Conservation (phyloP, 768 basidiomycete species). For the Postia placenta region DNA sequence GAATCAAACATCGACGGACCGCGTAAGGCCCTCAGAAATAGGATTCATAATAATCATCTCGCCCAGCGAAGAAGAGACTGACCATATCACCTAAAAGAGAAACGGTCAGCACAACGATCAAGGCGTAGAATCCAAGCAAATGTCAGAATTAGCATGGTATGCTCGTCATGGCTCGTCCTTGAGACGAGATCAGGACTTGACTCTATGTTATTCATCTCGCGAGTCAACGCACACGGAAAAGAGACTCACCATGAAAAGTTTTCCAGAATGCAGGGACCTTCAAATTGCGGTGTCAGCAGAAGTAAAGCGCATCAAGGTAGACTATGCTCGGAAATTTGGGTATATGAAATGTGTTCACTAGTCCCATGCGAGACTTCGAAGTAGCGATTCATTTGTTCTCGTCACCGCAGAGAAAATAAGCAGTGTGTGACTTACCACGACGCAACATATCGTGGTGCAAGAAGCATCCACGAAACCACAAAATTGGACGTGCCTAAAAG, state of each 20-base stretch:
- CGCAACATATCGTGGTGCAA: slow-evolving; percentile 1
- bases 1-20: background rate
- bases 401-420: slow-evolving; percentile 37
- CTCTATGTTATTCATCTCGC: slow-evolving; percentile 76
- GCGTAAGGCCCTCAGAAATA: background rate
- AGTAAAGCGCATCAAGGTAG: slow-evolving; percentile 8
- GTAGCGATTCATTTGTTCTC: slow-evolving; percentile 82
- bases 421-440: slow-evolving; percentile 28
- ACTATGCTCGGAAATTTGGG: slow-evolving; percentile 84
- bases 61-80: background rate
- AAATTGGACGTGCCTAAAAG: slow-evolving; percentile 17
- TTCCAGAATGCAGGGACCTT: too few species aligned
- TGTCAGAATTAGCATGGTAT: slow-evolving; percentile 88
- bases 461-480: slow-evolving; percentile 10
- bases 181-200: slow-evolving; percentile 84
- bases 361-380: slow-evolving; percentile 64
- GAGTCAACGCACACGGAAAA: slow-evolving; percentile 9
- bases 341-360: slow-evolving; percentile 68
- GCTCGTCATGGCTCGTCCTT: slow-evolving; percentile 70
- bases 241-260: slow-evolving; percentile 32
- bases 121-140: slow-evolving; percentile 20
- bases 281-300: too few species aligned
- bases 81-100: slow-evolving; percentile 1
- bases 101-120: slow-evolving; percentile 42
- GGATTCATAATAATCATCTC: slow-evolving; percentile 2